A percentile compares a stretch with the other conserved stretches of the same genome.
These are phyloP conservation scores for Camellia japonica DNA, from an alignment of 148 eudicot species.

Conservation along the genomic window DNA sequence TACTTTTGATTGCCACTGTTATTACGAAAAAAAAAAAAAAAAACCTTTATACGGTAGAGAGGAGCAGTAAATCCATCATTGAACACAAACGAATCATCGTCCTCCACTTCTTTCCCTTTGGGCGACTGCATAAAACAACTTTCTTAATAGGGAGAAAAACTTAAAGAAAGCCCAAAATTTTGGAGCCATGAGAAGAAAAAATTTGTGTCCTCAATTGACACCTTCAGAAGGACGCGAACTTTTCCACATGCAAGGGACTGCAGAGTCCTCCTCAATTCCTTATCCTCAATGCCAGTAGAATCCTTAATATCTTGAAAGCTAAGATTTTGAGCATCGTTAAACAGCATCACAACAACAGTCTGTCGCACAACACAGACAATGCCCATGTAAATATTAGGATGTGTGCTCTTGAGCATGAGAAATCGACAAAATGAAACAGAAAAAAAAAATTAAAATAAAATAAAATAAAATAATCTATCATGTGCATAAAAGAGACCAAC, in stretches of 20 bases:
- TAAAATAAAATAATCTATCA: neutral
- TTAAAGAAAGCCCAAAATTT: neutral
- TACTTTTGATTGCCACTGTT: neutral
- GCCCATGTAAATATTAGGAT: constrained; percentile 9
- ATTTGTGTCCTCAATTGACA: constrained; percentile 15
- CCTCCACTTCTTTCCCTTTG: constrained; percentile 90
- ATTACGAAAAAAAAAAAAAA: neutral
- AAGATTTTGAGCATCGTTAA: constrained; percentile 84
- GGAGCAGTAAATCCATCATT: constrained; percentile 77
- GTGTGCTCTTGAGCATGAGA: neutral
- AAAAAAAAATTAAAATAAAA: too few relatives aligned
- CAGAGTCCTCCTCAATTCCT: constrained; percentile 85
- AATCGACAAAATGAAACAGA: neutral
- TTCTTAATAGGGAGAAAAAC: neutral
- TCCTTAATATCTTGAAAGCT: constrained; percentile 94
- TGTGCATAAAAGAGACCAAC: constrained; percentile 36
- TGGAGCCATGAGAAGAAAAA: neutral
- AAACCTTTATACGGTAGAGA: constrained; percentile 88
- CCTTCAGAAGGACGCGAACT: constrained; percentile 93
- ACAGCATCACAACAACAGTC: constrained; percentile 96
- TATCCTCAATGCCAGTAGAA: constrained; percentile 90
- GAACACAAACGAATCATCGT: constrained; percentile 68
- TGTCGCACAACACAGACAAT: constrained; percentile 25
- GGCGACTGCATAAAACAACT: constrained; percentile 45
- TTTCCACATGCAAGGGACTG: constrained; percentile 99